These are phyloP conservation scores for Paramecium sexaurelia DNA, from an alignment of 73 alveolate genomes.

Conservation along the genomic window DNA sequence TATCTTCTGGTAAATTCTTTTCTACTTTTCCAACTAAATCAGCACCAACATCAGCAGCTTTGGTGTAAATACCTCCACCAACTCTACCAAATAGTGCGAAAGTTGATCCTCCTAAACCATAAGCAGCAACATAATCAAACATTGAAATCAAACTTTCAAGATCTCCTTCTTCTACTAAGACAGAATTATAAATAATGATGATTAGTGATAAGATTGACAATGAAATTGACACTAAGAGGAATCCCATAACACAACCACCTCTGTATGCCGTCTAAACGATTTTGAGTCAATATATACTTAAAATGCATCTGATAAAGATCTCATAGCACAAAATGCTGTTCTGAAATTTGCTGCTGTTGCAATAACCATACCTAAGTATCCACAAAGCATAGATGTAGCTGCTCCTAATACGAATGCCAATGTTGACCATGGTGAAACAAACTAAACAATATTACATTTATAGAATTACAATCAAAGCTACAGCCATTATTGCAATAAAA, in stretches of 20 bases:
- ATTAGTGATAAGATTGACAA: slow-evolving; percentile 75
- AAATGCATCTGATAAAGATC: slow-evolving; percentile 72
- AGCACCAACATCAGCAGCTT: slow-evolving; percentile 98
- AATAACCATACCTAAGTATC: slow-evolving; percentile 92
- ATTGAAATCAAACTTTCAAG: slow-evolving; percentile 34
- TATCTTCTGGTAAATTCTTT: slow-evolving; percentile 86
- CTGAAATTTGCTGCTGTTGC: slow-evolving; percentile 84
- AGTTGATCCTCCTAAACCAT: slow-evolving; percentile 97
- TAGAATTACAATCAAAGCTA: slow-evolving; percentile 65
- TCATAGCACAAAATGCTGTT: slow-evolving; percentile 74
- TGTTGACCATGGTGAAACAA: slow-evolving; percentile 72
- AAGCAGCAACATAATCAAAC: slow-evolving; percentile 95
- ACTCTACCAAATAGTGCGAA: slow-evolving; percentile 98
- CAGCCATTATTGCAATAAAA: slow-evolving; percentile 68
- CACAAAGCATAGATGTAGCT: slow-evolving; percentile 80
- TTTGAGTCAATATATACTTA: slow-evolving; percentile 57
- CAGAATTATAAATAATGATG: slow-evolving; percentile 74
- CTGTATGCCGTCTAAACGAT: slow-evolving; percentile 83
- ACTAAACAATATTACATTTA: not conserved
- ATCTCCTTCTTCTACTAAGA: slow-evolving; percentile 43
- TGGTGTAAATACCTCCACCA: slow-evolving; percentile 98
- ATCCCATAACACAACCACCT: slow-evolving; percentile 93
- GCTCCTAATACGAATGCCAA: slow-evolving; percentile 87
- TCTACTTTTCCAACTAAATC: slow-evolving; percentile 96
- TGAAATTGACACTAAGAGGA: slow-evolving; percentile 84